Conservation (phyloP, 352 stramenopile species). For the Pythium myriotylum region DNA sequence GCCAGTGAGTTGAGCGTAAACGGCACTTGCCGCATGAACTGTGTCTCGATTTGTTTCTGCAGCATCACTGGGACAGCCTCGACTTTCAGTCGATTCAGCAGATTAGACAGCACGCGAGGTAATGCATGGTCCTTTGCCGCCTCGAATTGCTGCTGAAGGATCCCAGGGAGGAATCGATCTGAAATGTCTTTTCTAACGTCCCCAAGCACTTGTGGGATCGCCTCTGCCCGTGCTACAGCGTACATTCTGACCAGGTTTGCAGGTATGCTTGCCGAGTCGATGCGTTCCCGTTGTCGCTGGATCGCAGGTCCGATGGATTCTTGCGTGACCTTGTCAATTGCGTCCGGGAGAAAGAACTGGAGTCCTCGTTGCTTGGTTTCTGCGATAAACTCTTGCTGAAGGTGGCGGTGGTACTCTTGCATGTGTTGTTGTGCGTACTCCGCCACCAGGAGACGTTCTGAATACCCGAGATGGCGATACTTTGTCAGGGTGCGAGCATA, state of each 20-base stretch:
- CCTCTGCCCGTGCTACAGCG: slow-evolving; percentile 50
- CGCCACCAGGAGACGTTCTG: slow-evolving; percentile 61
- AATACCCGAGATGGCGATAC: slow-evolving; percentile 40
- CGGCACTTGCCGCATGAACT: slow-evolving; percentile 49
- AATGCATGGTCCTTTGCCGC: slow-evolving; percentile 36
- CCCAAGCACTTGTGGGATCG: slow-evolving; percentile 59
- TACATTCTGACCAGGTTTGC: slow-evolving; percentile 48
- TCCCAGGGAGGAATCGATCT: slow-evolving; percentile 50
- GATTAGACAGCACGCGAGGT: slow-evolving; percentile 60
- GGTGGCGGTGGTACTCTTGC: slow-evolving; percentile 38
- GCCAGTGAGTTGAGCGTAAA: slow-evolving; percentile 48
- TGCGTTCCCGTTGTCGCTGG: slow-evolving; percentile 37
- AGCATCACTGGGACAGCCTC: slow-evolving; percentile 56
- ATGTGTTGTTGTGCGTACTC: slow-evolving; percentile 64
- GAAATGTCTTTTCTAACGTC: slow-evolving; percentile 70
- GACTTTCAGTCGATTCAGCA: slow-evolving; percentile 47
- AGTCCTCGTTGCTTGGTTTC: slow-evolving; percentile 59
- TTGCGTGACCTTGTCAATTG: slow-evolving; percentile 33
- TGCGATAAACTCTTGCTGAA: slow-evolving; percentile 56
- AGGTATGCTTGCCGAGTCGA: slow-evolving; percentile 52
- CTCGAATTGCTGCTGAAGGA: slow-evolving; percentile 33
- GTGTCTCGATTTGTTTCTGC: slow-evolving; percentile 37
- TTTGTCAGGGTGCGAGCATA: slow-evolving; percentile 63
- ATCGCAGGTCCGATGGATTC: slow-evolving; percentile 51
- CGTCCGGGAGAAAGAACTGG: slow-evolving; percentile 42